Base-by-base conservation (phyloP, 257 asterid genomes). In the Forsythia viridissima region DNA sequence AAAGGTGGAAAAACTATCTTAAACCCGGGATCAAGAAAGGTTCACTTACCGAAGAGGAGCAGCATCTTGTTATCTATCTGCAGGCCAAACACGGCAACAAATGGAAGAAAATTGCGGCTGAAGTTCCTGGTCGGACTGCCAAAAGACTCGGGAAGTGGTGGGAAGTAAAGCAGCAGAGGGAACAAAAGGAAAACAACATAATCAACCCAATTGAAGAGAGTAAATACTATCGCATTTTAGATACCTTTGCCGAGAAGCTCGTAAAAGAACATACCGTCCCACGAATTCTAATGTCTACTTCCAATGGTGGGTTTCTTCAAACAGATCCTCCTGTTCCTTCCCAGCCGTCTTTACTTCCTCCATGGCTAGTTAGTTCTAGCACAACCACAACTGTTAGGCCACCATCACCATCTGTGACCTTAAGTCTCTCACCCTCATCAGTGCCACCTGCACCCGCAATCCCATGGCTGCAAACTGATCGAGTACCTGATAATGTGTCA, bases 81-180 rank as follows among this genome's bases (percentile, higher is more conserved):
- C 96, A 0, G 96, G 97, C 87, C 90, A 42, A 90, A 91, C 80
- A 93, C 89, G 80, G 86, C 6, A 86, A 76, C 70, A 81, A 84
- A 59, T 79, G 86, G 86, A 81, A 76, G 78, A 79, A 79, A 57
- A 82, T 82, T n/a, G 85, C 90, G 6, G 82, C 83, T 75, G 82
- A 82, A 75, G 79, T 86, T 36, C 82, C 77, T 0, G 97, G 94
- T 0, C 76, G 94, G 59, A 93, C 94, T 0, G 92, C 94, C n/a
- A 90, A 92, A 48, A 40, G 96, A 16, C 87, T 90, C 1, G 93
- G 94, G 0, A 91, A 93, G 93, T 90, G 92, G 96, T 89, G 96
- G 92, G 94, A 88, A 65, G 93, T 86, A 52, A 87, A 81, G 61
- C 85, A 88, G 78, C 79, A 82, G 81, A 77, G 91, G 65, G 78